Base-by-base conservation (phyloP, 108 stramenopile genomes). In the Skeletonema marinoi region DNA sequence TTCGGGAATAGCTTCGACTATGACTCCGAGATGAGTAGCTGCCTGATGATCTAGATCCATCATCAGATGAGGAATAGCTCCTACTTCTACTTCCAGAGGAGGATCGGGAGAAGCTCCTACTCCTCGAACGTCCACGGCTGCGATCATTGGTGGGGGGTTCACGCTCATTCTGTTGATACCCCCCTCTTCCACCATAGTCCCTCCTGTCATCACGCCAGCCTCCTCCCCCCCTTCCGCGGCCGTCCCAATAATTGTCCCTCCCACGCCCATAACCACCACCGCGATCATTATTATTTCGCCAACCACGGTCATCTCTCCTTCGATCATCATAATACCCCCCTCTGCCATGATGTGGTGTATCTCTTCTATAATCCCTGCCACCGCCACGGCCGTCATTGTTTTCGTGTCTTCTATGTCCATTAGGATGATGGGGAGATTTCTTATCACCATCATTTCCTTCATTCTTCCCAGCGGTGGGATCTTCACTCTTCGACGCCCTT, bases 221-320 rank as follows among this genome's bases (percentile, higher is more conserved):
- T 32, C 72, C 72, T 10, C 76, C 76, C 59, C 76, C 76, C 59
- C 70, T 67, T 13, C 72, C 72, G 14, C 71, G 35, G 0, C 65
- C 46, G 65, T 68, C 71, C 38, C 65, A 33, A 61, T 60, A 38
- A 32, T 48, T 6, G 29, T 67, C 66, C 66, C 58, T 33, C 5
- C 71, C 71, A 31, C 71, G 71, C 42, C 71, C 54, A 30, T 71
- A 54, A 30, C 71, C 71, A 13, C 71, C 39, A 21, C 71, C 39
- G 13, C 62, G n/a, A 35, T 63, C 69, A 50, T 50, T 32, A 38
- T 39, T 30, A 51, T 44, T 64, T 44, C 73, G 66, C 41, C 46
- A 42, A 11, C 41, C 21, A 70, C 67, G 77, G 39, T 59, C 77
- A 78, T 32, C 85, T 66, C 36, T 85, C 87, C 16, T 62, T 77